Base-by-base conservation (phyloP, 176 grass and related monocot species). In the Canna indica region DNA sequence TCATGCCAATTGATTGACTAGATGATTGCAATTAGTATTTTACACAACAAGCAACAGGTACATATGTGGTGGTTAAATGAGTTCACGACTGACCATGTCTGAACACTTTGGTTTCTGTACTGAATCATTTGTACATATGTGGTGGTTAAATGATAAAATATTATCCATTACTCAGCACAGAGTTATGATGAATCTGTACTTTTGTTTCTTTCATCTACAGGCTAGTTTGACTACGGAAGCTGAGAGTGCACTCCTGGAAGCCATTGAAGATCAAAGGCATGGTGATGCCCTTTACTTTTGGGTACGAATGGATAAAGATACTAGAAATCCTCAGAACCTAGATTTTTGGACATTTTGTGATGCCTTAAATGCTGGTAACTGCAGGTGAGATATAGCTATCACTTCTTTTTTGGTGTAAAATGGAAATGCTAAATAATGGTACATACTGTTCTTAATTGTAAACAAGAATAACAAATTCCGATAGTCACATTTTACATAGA, bases 271-370 rank as follows among this genome's bases (percentile, higher is more conserved):
- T 29, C 77, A 82, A 77, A 90, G 61, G 47, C 82, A 94, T 83
- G 90, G 95, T n/a, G 95, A 99, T 88, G 70, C 95, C 17, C 80
- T 99, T 64, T 99, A 99, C 76, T 99, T 99, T 88, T 99, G 95
- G 95, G 82, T 82, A 54, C 77, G 87, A 69, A 94, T 99, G 84
- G 90, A 99, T 75, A 85, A 84, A 73, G 90, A 99, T 85, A 73
- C 69, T 69, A 99, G 86, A 79, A 90, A 88, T 74, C 75, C 60
- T 28, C 61, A 69, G 30, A 59, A 85, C 38, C 71, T 80, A 57
- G 78, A 94, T 74, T 99, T 99, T 83, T 99, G 95, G 95, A 85
- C 84, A 36, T 85, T 94, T 68, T 99, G 90, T 88, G 95, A 99
- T 82, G 78, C 80, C 3, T 83, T 88, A 71, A 93, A 99, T 86